phyloP scores from a whole-genome alignment of 2,329 filamentous ascomycete species.

The Epichloe aotearoae region DNA sequence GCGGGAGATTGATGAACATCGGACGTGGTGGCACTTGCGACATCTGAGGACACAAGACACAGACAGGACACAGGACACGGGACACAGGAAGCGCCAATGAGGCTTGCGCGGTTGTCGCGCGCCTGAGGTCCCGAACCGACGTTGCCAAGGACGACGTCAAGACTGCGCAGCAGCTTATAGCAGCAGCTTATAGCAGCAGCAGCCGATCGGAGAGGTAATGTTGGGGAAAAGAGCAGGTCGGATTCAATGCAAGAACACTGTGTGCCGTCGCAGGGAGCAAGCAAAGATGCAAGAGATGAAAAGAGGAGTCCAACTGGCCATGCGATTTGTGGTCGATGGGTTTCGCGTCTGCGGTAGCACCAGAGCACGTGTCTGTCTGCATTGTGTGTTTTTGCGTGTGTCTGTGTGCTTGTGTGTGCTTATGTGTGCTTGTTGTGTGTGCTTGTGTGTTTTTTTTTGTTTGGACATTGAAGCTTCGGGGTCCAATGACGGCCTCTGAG shows the following conservation, averaged over 20 bases:
- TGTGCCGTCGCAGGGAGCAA: neutral
- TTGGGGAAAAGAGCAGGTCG: neutral
- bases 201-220: neutral
- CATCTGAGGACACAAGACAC: slow-evolving; percentile 13
- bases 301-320: neutral
- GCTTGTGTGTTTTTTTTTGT: too few species aligned
- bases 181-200: too few species aligned
- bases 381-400: too few species aligned
- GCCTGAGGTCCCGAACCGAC: too few species aligned
- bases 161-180: neutral
- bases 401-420: too few species aligned
- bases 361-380: too few species aligned
- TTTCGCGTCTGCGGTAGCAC: neutral
- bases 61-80: neutral
- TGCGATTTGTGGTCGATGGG: neutral
- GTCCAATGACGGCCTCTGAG: neutral
- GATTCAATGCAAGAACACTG: neutral
- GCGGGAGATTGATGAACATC: slow-evolving; percentile 73
- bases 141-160: neutral
- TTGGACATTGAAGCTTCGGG: neutral
- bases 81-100: neutral
- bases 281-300: neutral
- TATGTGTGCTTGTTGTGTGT: too few species aligned
- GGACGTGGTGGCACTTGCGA: slow-evolving; percentile 34
- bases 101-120: neutral